phyloP scores from a whole-genome alignment of 2,329 filamentous ascomycete species.

The Fusarium sp. region DNA sequence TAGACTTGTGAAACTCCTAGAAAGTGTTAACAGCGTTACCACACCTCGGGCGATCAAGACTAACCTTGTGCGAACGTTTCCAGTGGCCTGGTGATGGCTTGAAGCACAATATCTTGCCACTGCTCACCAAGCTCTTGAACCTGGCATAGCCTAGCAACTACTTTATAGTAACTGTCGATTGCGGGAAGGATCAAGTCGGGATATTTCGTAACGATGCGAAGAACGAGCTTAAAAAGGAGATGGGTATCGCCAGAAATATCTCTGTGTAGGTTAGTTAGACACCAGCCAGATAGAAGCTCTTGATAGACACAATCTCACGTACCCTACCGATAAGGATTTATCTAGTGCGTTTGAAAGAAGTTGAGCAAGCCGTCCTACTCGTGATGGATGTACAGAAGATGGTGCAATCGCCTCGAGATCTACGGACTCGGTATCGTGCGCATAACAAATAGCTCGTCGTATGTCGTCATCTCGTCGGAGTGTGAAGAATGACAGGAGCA shows the following conservation, averaged over 20 bases:
- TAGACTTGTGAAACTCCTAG: constrained; percentile 26
- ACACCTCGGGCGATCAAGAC: not conserved
- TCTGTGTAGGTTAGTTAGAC: constrained; percentile 34
- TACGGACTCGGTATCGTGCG: constrained; percentile 55
- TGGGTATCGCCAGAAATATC: constrained; percentile 38
- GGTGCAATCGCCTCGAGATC: constrained; percentile 52
- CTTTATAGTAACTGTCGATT: constrained; percentile 53
- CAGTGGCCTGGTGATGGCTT: constrained; percentile 48
- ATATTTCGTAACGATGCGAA: constrained; percentile 42
- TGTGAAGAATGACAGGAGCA: constrained; percentile 64
- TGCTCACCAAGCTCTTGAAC: constrained; percentile 27
- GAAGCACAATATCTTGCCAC: constrained; percentile 40
- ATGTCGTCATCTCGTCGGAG: constrained; percentile 58
- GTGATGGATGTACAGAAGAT: constrained; percentile 42
- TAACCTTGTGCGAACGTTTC: constrained; percentile 31
- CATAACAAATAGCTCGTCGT: constrained; percentile 58
- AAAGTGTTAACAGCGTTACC: constrained; percentile 5
- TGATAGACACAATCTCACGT: constrained; percentile 14
- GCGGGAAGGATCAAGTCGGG: constrained; percentile 41
- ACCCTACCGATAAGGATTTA: constrained; percentile 38
- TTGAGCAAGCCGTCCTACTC: constrained; percentile 50
- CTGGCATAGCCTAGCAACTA: constrained; percentile 53
- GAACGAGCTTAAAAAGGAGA: constrained; percentile 51
- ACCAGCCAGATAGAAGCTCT: not conserved
- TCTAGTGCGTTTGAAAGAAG: constrained; percentile 52